Conservation (phyloP, 495 filamentous ascomycete species). For the Penicillium crystallinum region DNA sequence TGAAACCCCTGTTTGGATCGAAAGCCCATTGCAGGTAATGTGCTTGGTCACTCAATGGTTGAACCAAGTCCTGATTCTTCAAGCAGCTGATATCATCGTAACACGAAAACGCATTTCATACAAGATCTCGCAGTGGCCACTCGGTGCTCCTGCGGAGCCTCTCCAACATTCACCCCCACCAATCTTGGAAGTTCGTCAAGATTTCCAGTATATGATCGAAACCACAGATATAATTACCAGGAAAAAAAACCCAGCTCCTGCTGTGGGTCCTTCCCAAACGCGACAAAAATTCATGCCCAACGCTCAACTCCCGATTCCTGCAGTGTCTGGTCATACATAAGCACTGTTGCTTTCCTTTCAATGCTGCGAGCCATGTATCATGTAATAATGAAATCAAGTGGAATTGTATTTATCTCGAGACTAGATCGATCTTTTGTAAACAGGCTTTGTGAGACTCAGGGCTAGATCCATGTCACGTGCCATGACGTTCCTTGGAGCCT, state of each 20-base stretch:
- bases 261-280: not conserved
- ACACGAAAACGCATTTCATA: not conserved
- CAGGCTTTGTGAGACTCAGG: not conserved
- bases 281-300: not conserved
- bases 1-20: not conserved
- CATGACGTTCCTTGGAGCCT: constrained; percentile 20
- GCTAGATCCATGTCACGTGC: constrained; percentile 13
- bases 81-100: not conserved
- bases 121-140: not conserved
- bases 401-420: not conserved
- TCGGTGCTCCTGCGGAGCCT: not conserved
- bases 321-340: no score
- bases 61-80: not conserved
- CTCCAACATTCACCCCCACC: not conserved
- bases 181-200: no score
- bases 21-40: not conserved
- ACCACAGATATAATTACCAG: not conserved
- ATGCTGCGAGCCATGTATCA: not conserved
- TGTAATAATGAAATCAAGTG: not conserved
- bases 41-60: not conserved
- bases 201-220: not conserved
- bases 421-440: not conserved
- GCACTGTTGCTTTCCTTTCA: not conserved
- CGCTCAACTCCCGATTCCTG: not conserved
- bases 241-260: not conserved